These are phyloP conservation scores for Eimeria tenella DNA, from an alignment of 169 alveolate genomes.

Conservation along the genomic window DNA sequence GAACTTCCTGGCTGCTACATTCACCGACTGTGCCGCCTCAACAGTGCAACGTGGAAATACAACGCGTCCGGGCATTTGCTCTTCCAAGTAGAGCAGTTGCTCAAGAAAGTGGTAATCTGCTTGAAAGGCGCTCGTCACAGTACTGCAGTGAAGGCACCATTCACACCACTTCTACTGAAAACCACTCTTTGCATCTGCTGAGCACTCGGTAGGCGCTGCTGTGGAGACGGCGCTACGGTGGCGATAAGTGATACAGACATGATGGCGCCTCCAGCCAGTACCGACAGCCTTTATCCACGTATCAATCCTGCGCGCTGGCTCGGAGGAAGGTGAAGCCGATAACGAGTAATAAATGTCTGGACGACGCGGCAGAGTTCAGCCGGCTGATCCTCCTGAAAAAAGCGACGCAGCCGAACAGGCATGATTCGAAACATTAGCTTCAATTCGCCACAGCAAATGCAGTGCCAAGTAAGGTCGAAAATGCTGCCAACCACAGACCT, in stretches of 20 bases:
- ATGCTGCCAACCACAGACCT: neutral
- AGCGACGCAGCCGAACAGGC: neutral
- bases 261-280: neutral
- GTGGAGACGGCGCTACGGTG: slow-evolving; percentile 41
- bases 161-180: too few species aligned
- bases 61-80: neutral
- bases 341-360: slow-evolving; percentile 69
- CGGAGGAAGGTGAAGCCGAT: slow-evolving; percentile 74
- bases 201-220: neutral
- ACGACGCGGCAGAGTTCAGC: slow-evolving; percentile 72
- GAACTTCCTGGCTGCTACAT: neutral
- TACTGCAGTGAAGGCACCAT: neutral
- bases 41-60: neutral
- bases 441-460: too few species aligned
- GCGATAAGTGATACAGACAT: slow-evolving; percentile 2
- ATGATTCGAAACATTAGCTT: neutral
- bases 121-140: slow-evolving; percentile 13
- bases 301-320: slow-evolving; percentile 74
- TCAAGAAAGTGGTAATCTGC: neutral
- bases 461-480: too few species aligned
- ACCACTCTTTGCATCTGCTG: neutral
- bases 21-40: slow-evolving; percentile 2
- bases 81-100: neutral
- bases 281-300: neutral
- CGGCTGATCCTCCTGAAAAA: slow-evolving; percentile 77